Conservation (phyloP, 108 stramenopile species). For the Pseudonitzschia pungens region DNA sequence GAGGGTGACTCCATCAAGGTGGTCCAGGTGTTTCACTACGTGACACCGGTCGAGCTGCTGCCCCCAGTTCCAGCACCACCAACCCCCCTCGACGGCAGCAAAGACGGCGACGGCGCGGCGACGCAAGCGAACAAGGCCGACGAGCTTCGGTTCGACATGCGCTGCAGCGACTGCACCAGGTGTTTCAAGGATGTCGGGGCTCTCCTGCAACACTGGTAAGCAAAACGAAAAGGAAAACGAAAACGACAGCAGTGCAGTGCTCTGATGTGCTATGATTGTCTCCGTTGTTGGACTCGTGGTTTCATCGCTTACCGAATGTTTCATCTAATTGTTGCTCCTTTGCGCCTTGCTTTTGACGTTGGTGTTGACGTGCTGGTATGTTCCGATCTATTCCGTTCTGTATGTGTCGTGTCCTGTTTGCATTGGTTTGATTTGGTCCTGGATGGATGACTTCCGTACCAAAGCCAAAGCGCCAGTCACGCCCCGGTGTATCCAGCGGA, state of each 20-base stretch:
- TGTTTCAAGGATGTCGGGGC: slow-evolving; percentile 34
- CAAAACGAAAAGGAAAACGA: no score
- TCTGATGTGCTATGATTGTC: no score
- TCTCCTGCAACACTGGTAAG: slow-evolving; percentile 51
- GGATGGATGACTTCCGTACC: not conserved
- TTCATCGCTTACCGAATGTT: no score
- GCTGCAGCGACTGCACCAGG: slow-evolving; percentile 48
- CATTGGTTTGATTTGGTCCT: not conserved
- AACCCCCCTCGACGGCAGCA: not conserved
- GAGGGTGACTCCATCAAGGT: slow-evolving; percentile 51
- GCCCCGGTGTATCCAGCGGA: slow-evolving; percentile 34
- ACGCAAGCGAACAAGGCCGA: slow-evolving; percentile 1
- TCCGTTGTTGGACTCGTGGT: no score
- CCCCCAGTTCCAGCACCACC: not conserved
- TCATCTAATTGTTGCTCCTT: no score
- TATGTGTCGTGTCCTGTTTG: not conserved
- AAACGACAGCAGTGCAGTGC: no score
- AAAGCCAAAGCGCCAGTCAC: slow-evolving; percentile 45
- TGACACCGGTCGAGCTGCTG: slow-evolving; percentile 28
- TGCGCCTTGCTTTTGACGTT: no score
- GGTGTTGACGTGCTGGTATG: no score
- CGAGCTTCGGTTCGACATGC: slow-evolving; percentile 36
- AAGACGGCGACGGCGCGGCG: not conserved
- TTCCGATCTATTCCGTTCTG: no score
- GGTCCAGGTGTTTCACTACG: slow-evolving; percentile 30